These are phyloP conservation scores for Neckera pumila DNA, from an alignment of 225 moss, liverwort and hornwort genomes.

Conservation along the genomic window DNA sequence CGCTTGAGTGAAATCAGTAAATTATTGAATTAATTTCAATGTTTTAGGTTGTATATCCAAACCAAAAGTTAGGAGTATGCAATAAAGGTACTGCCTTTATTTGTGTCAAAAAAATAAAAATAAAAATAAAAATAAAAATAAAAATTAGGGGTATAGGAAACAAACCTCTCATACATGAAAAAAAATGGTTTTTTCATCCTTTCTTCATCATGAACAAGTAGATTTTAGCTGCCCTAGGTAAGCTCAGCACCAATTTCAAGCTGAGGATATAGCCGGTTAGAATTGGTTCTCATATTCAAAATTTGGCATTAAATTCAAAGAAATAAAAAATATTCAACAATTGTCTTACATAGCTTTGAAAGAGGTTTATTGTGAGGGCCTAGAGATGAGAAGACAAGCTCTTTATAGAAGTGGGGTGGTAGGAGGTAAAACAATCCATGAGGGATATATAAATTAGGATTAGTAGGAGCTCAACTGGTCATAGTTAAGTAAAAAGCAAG, in stretches of 20 bases:
- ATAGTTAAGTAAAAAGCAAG: neutral
- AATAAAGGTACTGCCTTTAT: too few species aligned
- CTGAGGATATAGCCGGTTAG: accelerated
- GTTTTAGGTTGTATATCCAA: neutral
- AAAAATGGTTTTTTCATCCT: neutral
- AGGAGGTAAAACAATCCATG: neutral
- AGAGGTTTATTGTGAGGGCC: accelerated
- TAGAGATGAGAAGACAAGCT: too few species aligned
- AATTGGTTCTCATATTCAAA: neutral
- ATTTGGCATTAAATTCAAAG: neutral
- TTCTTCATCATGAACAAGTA: accelerated
- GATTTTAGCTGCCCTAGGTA: neutral
- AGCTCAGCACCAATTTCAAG: neutral
- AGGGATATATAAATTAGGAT: neutral
- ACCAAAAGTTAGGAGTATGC: too few species aligned
- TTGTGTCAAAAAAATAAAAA: too few species aligned
- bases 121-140: too few species aligned
- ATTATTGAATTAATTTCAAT: neutral
- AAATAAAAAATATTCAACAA: neutral
- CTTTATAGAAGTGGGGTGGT: neutral
- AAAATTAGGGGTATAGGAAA: neutral
- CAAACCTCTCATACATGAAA: too few species aligned
- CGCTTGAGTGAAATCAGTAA: neutral
- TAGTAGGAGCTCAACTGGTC: neutral
- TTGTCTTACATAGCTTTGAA: neutral